A percentile compares a stretch with the other conserved stretches of the same genome.
phyloP scores from a whole-genome alignment of 2,329 filamentous ascomycete genomes.

The Trichoderma gracile region DNA sequence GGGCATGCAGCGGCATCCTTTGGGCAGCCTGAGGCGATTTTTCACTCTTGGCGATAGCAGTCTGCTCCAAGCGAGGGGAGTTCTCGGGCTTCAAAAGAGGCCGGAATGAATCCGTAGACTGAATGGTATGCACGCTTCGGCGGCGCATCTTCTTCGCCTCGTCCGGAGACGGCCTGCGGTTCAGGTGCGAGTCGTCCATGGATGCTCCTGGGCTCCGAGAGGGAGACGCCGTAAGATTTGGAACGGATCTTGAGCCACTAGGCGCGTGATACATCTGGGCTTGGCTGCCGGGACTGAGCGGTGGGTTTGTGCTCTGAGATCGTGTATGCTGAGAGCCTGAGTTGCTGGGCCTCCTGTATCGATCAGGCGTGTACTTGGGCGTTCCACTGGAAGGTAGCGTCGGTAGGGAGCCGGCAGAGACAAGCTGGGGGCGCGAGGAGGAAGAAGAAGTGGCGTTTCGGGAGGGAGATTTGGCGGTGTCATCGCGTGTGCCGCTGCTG shows the following conservation, averaged over 20 bases:
- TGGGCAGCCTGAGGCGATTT: slow-evolving; percentile 15
- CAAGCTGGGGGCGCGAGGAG: slow-evolving; percentile 47
- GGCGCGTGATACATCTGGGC: slow-evolving; percentile 37
- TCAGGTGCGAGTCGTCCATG: slow-evolving; percentile 69
- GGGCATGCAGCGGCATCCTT: slow-evolving; percentile 35
- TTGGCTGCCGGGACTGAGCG: slow-evolving; percentile 30
- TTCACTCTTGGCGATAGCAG: not conserved
- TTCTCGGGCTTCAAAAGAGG: slow-evolving; percentile 22
- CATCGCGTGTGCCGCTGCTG: slow-evolving; percentile 54
- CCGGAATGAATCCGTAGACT: slow-evolving; percentile 36
- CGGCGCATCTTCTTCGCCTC: slow-evolving; percentile 75
- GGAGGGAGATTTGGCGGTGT: slow-evolving; percentile 48
- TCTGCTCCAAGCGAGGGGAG: slow-evolving; percentile 6
- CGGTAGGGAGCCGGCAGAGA: slow-evolving; percentile 48
- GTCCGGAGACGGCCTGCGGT: slow-evolving; percentile 59
- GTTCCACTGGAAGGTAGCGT: slow-evolving; percentile 43
- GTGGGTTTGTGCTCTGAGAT: slow-evolving; percentile 39
- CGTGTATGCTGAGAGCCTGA: slow-evolving; percentile 39
- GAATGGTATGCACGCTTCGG: slow-evolving; percentile 74
- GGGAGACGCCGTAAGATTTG: slow-evolving; percentile 52
- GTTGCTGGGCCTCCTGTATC: slow-evolving; percentile 70
- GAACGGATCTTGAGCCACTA: slow-evolving; percentile 37
- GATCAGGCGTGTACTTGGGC: slow-evolving; percentile 64
- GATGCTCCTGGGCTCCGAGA: slow-evolving; percentile 46
- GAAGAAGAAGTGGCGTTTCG: slow-evolving; percentile 44